Evolutionary conservation across 768 basidiomycete genomes (phyloP).

Genomic region (Serendipita sp.): DNA sequence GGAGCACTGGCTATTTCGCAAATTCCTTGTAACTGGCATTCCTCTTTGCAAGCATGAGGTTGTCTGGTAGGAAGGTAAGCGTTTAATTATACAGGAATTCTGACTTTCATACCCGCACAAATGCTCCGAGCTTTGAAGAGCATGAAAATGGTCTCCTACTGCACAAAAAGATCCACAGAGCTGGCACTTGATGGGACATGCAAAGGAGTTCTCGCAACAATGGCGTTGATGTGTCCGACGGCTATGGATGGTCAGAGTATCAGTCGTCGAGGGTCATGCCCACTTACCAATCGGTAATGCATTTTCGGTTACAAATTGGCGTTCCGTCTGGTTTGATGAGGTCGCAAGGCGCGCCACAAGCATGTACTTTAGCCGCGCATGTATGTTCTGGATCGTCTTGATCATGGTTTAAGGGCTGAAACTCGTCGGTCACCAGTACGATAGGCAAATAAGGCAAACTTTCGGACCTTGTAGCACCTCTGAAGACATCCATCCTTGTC

Average conservation of each 20-base stretch:
- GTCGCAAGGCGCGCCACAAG: slow-evolving; percentile 32
- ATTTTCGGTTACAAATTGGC: slow-evolving; percentile 29
- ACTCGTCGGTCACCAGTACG: not conserved
- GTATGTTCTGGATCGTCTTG: slow-evolving; percentile 17
- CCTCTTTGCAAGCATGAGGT: slow-evolving; percentile 32
- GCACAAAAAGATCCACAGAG: slow-evolving; percentile 41
- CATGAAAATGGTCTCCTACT: slow-evolving; percentile 36
- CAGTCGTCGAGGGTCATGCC: not conserved
- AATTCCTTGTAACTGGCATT: slow-evolving; percentile 32
- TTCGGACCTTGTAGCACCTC: slow-evolving; percentile 35
- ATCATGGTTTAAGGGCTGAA: slow-evolving; percentile 32
- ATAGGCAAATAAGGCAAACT: not conserved
- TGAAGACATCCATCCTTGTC: slow-evolving; percentile 36
- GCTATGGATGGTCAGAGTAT: slow-evolving; percentile 18
- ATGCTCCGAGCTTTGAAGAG: slow-evolving; percentile 27
- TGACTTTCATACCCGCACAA: slow-evolving; percentile 36
- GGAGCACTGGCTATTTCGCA: slow-evolving; percentile 46
- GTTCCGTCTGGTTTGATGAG: slow-evolving; percentile 14
- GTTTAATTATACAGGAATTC: not conserved
- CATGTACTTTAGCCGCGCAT: slow-evolving; percentile 37
- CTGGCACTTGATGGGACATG: slow-evolving; percentile 39
- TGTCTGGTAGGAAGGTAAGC: slow-evolving; percentile 23
- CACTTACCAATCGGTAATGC: slow-evolving; percentile 15
- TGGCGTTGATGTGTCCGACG: slow-evolving; percentile 31
- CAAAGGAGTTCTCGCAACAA: slow-evolving; percentile 30